Conservation (phyloP, 306 rosid species). For the Castanea mollissima region DNA sequence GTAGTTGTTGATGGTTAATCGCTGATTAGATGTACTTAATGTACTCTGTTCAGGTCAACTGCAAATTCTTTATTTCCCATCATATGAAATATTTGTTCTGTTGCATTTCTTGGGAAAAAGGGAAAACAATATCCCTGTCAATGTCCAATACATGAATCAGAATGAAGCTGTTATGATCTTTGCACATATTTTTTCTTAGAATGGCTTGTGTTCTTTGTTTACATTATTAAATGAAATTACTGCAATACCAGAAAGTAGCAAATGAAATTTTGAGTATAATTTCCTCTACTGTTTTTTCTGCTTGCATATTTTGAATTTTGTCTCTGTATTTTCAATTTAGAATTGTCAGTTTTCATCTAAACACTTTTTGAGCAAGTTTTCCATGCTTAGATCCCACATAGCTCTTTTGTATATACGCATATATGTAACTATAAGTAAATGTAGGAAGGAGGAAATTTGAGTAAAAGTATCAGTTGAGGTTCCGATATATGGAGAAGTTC, state of each 20-base stretch:
- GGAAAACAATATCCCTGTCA: background rate
- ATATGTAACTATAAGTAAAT: background rate
- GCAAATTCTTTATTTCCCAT: background rate
- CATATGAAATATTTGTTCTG: background rate
- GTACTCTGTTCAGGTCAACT: background rate
- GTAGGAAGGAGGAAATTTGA: background rate
- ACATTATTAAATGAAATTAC: background rate
- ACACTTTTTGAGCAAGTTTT: background rate
- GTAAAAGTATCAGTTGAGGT: background rate
- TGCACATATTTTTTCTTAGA: background rate
- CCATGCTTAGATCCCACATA: background rate
- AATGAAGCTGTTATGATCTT: background rate
- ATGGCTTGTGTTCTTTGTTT: background rate
- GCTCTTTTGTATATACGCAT: background rate
- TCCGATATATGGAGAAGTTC: background rate
- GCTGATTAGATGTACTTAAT: background rate
- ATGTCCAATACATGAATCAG: background rate
- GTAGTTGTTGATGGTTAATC: background rate
- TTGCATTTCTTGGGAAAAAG: background rate
- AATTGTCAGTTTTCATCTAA: background rate
- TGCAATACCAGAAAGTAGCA: background rate
- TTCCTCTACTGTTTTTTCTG: background rate
- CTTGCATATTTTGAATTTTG: background rate
- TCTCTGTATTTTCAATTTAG: background rate
- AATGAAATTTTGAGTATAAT: background rate